Base-by-base conservation (phyloP, 2,329 filamentous ascomycete species). In the Aureobasidium sp. region DNA sequence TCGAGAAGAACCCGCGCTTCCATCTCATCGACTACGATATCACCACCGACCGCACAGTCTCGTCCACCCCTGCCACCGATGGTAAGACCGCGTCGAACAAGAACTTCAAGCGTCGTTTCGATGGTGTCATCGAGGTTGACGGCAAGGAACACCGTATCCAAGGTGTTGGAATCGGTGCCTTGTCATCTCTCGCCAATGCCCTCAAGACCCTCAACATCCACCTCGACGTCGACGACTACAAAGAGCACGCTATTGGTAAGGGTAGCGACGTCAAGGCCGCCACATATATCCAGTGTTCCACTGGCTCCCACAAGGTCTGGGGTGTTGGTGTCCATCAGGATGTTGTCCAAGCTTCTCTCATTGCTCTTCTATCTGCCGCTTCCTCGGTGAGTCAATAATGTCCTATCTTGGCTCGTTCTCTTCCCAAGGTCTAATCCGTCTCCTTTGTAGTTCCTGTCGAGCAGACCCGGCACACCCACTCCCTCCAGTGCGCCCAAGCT, bases 261-360 rank as follows among this genome's bases (percentile, higher is more conserved):
- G 90, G 90, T 64, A 84, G 85, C 62, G 54, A 91, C 64, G 90
- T 93, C 67, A 95, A 95, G 79, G 93, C 93, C n/a, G 93, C 91
- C 2, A 90, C 92, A 2, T 97, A 95, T 72, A 96, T 97, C 66
- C 90, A 97, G 75, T 96, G 91, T 75, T 91, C 83, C 32, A 82
- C 86, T 25, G 76, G 82, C 4, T 82, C 82, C 59, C 81, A 90
- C 68, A 88, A 84, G 69, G 88, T 96, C 2, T 96, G 91, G 91
- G 91, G 91, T 67, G 88, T 96, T 7, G 91, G 90, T 37, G 89
- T 97, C 68, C 90, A 97, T 73, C 88, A 93, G 73, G 93, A 96
- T 78, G 90, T 95, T 64, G 90, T 95, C 25, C 90, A 95, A 74
- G 91, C 90, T 68, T 92, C 88, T 74, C 82, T 97, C 70, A 89